Percentiles rank a stretch among this genome's conserved stretches.
Conservation (phyloP, 1,284 basidiomycete species). For the Coniferiporia sulphurascens region DNA sequence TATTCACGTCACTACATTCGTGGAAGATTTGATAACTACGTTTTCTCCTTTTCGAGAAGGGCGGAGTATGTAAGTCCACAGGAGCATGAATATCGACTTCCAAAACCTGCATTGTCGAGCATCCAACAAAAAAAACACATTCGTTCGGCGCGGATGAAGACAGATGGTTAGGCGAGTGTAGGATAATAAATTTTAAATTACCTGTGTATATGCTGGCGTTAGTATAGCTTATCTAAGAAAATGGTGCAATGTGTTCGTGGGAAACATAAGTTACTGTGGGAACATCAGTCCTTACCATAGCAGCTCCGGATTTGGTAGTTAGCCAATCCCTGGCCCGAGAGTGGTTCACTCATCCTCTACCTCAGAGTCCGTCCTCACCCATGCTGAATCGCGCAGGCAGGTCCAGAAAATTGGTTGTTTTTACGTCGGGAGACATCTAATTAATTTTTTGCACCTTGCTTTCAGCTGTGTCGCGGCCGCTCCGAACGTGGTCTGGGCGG, state of each 20-base stretch:
- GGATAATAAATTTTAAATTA: neutral
- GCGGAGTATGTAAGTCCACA: neutral
- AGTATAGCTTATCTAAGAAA: neutral
- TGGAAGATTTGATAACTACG: neutral
- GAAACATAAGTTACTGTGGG: neutral
- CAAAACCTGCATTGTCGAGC: neutral
- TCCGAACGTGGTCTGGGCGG: conserved; percentile 36
- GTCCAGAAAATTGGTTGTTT: neutral
- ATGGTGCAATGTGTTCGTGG: neutral
- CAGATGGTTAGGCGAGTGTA: neutral
- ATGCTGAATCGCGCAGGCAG: conserved; percentile 13
- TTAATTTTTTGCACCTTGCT: neutral
- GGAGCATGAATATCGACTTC: neutral
- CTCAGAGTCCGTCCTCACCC: neutral
- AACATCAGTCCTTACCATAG: neutral
- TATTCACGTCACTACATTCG: neutral
- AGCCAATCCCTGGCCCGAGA: neutral
- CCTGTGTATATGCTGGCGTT: neutral
- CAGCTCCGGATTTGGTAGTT: neutral
- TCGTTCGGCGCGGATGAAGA: neutral
- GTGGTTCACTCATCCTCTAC: neutral
- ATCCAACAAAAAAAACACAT: neutral
- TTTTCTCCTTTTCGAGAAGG: neutral
- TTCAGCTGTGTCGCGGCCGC: conserved; percentile 36
- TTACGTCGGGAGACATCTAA: neutral